These are phyloP conservation scores for Cladosporium colombiae DNA, from an alignment of 2,329 filamentous ascomycete species.

Conservation along the genomic window DNA sequence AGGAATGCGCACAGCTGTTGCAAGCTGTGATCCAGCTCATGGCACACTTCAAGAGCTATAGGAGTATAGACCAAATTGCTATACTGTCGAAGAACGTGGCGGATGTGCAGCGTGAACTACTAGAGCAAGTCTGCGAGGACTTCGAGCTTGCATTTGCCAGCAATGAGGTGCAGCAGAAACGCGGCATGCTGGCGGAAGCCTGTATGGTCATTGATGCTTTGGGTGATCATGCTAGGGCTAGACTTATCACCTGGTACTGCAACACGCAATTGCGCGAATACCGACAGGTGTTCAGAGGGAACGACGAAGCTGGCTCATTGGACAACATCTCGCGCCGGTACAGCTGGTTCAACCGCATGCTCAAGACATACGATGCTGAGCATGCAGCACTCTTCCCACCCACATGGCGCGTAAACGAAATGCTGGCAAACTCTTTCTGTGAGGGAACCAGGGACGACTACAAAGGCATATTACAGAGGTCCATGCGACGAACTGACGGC, in stretches of 20 bases:
- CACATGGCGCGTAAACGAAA: conserved; percentile 87
- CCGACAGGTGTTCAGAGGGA: conserved; percentile 90
- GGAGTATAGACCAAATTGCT: conserved; percentile 97
- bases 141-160: conserved; percentile 95
- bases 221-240: conserved; percentile 78
- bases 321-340: conserved; percentile 96
- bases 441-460: conserved; percentile 95
- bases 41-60: conserved; percentile 97
- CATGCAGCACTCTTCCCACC: conserved; percentile 84
- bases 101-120: conserved; percentile 85
- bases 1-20: conserved; percentile 89
- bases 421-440: conserved; percentile 87
- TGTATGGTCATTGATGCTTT: conserved; percentile 94
- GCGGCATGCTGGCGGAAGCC: conserved; percentile 75
- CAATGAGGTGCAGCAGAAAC: conserved; percentile 71
- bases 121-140: conserved; percentile 98
- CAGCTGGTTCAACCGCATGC: conserved; percentile 92
- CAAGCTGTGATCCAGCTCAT: conserved; percentile 97
- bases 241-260: conserved; percentile 94
- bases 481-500: conserved; percentile 75
- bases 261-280: conserved; percentile 97
- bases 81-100: conserved; percentile 88
- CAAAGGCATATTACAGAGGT: conserved; percentile 85
- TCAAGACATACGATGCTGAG: conserved; percentile 94
- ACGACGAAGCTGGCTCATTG: conserved; percentile 91